phyloP scores from a whole-genome alignment of 164 flowering plant genomes.

The Liriodendron chinense region DNA sequence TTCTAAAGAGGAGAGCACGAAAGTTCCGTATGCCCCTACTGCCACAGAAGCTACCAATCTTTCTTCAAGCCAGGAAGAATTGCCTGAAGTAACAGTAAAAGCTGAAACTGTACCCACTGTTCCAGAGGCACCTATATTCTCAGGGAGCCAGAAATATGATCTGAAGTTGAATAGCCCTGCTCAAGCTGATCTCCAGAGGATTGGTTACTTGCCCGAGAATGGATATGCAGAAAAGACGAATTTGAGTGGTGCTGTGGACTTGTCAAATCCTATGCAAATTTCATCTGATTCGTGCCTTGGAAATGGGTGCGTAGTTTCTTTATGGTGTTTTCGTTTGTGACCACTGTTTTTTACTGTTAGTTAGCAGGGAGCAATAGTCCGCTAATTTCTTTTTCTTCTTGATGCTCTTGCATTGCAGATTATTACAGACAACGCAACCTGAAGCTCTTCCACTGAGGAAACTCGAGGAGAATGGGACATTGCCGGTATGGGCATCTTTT shows the following conservation, averaged over 20 bases:
- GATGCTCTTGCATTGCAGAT: conserved; percentile 16
- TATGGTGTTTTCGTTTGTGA: neutral
- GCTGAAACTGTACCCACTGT: conserved; percentile 12
- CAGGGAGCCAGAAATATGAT: conserved; percentile 3
- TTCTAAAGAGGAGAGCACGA: conserved; percentile 20
- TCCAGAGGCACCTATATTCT: conserved; percentile 12
- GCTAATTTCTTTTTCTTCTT: neutral
- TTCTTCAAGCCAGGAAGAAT: conserved; percentile 15
- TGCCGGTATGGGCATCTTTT: conserved; percentile 24
- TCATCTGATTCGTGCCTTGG: conserved; percentile 13
- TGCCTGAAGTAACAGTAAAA: conserved; percentile 20
- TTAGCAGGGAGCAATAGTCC: neutral
- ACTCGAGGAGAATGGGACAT: conserved; percentile 20
- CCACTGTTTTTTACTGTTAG: neutral
- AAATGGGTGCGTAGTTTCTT: conserved; percentile 17
- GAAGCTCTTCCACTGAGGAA: conserved; percentile 19
- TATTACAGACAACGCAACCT: conserved; percentile 13
- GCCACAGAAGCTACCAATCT: conserved; percentile 16
- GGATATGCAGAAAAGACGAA: conserved; percentile 10
- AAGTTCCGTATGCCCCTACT: conserved; percentile 9
- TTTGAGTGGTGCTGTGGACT: conserved; percentile 1
- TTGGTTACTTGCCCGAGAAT: conserved; percentile 12
- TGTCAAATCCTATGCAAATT: neutral
- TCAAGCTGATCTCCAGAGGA: conserved; percentile 12
- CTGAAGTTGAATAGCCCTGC: conserved; percentile 14